phyloP scores from a whole-genome alignment of 352 stramenopile species.

The Globisporangium viniferum region DNA sequence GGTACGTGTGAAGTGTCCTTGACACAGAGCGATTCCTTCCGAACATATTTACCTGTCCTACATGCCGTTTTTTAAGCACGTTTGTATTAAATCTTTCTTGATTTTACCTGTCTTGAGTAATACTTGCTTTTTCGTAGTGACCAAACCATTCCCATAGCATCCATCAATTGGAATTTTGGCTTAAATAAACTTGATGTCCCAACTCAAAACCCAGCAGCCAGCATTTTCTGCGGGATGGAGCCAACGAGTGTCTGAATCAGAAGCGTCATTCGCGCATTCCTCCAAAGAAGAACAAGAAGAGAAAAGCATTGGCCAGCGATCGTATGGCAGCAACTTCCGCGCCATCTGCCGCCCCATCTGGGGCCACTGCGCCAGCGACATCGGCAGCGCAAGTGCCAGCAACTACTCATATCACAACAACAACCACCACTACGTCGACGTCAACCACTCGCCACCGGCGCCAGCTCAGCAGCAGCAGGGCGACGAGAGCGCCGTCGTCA shows the following conservation, averaged over 20 bases:
- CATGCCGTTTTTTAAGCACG: background rate
- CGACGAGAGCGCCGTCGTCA: background rate
- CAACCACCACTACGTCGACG: background rate
- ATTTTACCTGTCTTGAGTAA: background rate
- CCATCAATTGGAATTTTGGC: background rate
- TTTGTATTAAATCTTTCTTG: background rate
- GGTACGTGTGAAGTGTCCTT: background rate
- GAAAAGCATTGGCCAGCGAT: background rate
- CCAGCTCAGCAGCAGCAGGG: background rate
- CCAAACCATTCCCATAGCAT: background rate
- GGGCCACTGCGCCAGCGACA: background rate
- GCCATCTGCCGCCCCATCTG: constrained; percentile 2
- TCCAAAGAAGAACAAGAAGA: background rate
- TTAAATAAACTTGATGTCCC: background rate
- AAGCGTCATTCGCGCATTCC: constrained; percentile 3
- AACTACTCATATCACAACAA: background rate
- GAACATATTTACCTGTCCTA: background rate
- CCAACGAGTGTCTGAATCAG: constrained; percentile 3
- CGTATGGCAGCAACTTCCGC: constrained; percentile 5
- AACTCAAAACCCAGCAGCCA: background rate
- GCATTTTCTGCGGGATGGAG: constrained; percentile 4
- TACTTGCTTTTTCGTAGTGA: background rate
- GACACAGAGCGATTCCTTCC: background rate
- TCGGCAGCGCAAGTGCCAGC: background rate
- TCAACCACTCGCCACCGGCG: constrained; percentile 1